Evolutionary conservation across 192 early-diverging fungal species (phyloP).

Genomic region (Rhizophagus prolifer): DNA sequence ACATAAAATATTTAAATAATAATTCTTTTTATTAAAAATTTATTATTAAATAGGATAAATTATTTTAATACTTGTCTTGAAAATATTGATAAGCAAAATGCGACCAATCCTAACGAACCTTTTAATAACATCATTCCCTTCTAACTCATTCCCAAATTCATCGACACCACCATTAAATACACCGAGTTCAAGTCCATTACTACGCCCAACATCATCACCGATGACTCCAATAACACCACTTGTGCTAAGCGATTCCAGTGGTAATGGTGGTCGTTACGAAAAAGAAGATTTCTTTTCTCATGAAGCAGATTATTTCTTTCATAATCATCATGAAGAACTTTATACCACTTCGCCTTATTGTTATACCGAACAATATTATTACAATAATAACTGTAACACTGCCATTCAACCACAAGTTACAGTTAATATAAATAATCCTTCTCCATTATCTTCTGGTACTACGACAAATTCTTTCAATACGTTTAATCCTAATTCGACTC

Average conservation of each 20-base stretch:
- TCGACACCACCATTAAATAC: background rate
- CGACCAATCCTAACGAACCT: background rate
- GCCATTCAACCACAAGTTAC: background rate
- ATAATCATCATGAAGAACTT: background rate
- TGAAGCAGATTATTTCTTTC: background rate
- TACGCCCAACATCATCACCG: constrained; percentile 9
- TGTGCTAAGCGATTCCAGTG: background rate
- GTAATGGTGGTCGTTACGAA: background rate
- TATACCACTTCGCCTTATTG: background rate
- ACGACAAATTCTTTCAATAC: background rate
- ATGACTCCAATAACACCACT: constrained; percentile 25
- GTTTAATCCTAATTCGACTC: background rate
- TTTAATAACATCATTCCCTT: background rate
- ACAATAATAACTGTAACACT: background rate
- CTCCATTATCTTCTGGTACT: background rate
- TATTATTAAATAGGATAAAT: too few relatives aligned
- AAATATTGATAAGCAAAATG: background rate
- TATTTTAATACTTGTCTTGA: too few relatives aligned
- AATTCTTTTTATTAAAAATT: too few relatives aligned
- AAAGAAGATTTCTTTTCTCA: background rate
- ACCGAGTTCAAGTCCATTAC: constrained; percentile 9
- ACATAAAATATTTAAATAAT: too few relatives aligned
- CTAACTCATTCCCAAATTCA: background rate
- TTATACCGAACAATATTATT: background rate
- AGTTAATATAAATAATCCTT: background rate